Percentiles rank a stretch among this genome's conserved stretches.
Conservation (phyloP, 2,329 filamentous ascomycete species). For the Epichloe bromicola region DNA sequence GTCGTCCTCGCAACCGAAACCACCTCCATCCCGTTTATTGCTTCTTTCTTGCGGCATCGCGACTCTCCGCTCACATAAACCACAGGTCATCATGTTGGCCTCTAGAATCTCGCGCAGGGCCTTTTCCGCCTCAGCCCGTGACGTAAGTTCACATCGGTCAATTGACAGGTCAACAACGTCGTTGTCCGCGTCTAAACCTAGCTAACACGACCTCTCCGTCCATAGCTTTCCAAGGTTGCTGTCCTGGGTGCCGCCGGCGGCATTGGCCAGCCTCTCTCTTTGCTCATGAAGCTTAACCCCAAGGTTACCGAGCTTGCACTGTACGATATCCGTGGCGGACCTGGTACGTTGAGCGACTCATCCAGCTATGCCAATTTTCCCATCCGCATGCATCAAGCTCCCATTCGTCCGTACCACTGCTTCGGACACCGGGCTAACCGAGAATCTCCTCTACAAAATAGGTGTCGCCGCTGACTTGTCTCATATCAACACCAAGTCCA, state of each 20-base stretch:
- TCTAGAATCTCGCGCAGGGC: constrained; percentile 60
- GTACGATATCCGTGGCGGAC: constrained; percentile 92
- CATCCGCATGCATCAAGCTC: background rate
- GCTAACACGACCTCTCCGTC: constrained; percentile 6
- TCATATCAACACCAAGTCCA: constrained; percentile 98
- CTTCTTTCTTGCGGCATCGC: constrained; percentile 8
- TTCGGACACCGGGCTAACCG: background rate
- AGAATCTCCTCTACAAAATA: constrained; percentile 20
- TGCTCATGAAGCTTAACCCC: constrained; percentile 97
- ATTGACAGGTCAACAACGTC: background rate
- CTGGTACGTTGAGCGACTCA: constrained; percentile 51
- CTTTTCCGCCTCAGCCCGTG: constrained; percentile 67
- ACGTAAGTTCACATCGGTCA: constrained; percentile 39
- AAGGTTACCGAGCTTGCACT: constrained; percentile 86
- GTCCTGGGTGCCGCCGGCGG: constrained; percentile 94
- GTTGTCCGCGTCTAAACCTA: background rate
- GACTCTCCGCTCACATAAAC: constrained; percentile 9
- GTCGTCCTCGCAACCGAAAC: constrained; percentile 11
- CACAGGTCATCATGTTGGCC: constrained; percentile 53
- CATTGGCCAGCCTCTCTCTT: constrained; percentile 95
- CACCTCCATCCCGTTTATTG: constrained; percentile 4
- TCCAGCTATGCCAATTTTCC: constrained; percentile 7
- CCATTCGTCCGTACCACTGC: background rate
- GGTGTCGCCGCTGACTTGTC: constrained; percentile 97
- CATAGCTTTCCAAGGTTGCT: constrained; percentile 87